A percentile compares a stretch with the other conserved stretches of the same genome.
phyloP scores from a whole-genome alignment of 2,329 filamentous ascomycete genomes.

The Ceratocystis cubensis region DNA sequence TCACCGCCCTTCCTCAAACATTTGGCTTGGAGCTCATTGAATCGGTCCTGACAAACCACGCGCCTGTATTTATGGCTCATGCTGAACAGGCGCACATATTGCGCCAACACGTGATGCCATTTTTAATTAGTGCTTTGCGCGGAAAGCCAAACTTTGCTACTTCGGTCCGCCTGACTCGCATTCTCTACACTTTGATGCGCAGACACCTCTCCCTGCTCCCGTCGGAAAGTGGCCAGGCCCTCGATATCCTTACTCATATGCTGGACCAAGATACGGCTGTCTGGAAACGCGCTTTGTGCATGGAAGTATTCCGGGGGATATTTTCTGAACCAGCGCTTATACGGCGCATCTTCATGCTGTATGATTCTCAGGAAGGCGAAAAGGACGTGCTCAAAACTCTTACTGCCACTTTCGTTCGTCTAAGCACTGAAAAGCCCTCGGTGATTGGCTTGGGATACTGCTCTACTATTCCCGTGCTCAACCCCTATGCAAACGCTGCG shows the following conservation, averaged over 20 bases:
- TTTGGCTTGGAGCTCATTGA: slow-evolving; percentile 88
- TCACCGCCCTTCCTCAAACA: slow-evolving; percentile 63
- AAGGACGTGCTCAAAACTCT: slow-evolving; percentile 70
- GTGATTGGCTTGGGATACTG: slow-evolving; percentile 82
- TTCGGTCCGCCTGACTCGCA: slow-evolving; percentile 68
- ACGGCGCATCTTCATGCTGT: slow-evolving; percentile 66
- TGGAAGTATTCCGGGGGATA: slow-evolving; percentile 80
- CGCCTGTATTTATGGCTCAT: slow-evolving; percentile 64
- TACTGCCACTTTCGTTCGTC: slow-evolving; percentile 76
- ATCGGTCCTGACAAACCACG: slow-evolving; percentile 75
- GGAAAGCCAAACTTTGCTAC: slow-evolving; percentile 69
- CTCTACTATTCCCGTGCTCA: slow-evolving; percentile 64
- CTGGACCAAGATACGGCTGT: slow-evolving; percentile 71
- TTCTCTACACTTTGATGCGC: slow-evolving; percentile 69
- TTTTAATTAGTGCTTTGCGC: slow-evolving; percentile 64
- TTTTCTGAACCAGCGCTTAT: slow-evolving; percentile 71
- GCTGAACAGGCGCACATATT: slow-evolving; percentile 71
- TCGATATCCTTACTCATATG: slow-evolving; percentile 71
- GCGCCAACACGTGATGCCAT: slow-evolving; percentile 65
- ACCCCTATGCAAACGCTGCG: slow-evolving; percentile 42
- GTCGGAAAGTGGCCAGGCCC: slow-evolving; percentile 67
- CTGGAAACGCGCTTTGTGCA: slow-evolving; percentile 82
- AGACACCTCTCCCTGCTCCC: slow-evolving; percentile 64
- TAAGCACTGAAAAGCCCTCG: slow-evolving; percentile 80
- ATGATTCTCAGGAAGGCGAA: slow-evolving; percentile 59